These are phyloP conservation scores for Venturia carpophila DNA, from an alignment of 2,329 filamentous ascomycete genomes.

Conservation along the genomic window DNA sequence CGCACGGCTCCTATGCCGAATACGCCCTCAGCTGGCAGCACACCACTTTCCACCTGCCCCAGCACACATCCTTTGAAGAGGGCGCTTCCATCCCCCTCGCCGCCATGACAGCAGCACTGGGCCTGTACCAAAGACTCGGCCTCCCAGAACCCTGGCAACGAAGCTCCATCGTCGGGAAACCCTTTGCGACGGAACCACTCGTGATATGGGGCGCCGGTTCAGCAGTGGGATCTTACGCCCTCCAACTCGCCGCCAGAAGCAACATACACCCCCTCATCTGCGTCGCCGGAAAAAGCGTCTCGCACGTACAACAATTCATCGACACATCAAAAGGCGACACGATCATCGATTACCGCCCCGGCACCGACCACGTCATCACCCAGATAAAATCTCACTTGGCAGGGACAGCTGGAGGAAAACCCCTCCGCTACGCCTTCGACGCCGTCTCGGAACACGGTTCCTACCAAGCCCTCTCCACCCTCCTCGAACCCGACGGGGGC, in stretches of 20 bases:
- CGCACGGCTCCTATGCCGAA: constrained; percentile 51
- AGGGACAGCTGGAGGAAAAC: constrained; percentile 31
- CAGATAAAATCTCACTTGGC: constrained; percentile 38
- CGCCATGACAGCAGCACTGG: constrained; percentile 39
- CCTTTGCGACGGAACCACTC: constrained; percentile 25
- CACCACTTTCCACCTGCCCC: constrained; percentile 50
- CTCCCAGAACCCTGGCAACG: constrained; percentile 37
- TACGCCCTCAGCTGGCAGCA: constrained; percentile 50
- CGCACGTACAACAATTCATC: constrained; percentile 32
- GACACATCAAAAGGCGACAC: constrained; percentile 35
- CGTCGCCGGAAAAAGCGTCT: constrained; percentile 34
- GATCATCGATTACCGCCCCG: constrained; percentile 48
- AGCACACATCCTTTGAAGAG: constrained; percentile 43
- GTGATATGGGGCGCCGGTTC: constrained; percentile 37
- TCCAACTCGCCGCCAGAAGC: constrained; percentile 33
- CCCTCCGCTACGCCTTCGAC: constrained; percentile 49
- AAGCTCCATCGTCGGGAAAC: constrained; percentile 20
- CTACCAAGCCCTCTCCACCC: constrained; percentile 33
- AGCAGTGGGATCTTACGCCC: constrained; percentile 36
- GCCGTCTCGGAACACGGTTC: constrained; percentile 49
- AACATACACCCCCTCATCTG: constrained; percentile 38
- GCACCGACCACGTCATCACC: constrained; percentile 44
- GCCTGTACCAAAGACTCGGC: constrained; percentile 37
- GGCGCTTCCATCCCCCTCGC: constrained; percentile 41
- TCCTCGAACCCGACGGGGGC: constrained; percentile 32